These are phyloP conservation scores for Candida ascalaphidarum DNA, from an alignment of 805 yeast genomes.

Conservation along the genomic window DNA sequence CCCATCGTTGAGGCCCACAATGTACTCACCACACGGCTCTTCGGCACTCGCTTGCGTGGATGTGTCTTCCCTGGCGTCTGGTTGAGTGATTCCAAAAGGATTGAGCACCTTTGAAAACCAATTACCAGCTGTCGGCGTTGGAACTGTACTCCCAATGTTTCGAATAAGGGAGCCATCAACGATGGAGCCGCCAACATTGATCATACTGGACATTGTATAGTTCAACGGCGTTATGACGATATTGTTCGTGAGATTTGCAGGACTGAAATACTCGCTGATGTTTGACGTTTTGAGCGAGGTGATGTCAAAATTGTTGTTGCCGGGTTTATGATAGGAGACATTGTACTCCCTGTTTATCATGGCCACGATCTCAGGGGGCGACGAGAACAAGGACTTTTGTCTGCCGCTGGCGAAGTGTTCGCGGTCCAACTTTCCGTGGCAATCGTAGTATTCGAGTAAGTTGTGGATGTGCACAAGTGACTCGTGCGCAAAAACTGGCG, in stretches of 20 bases:
- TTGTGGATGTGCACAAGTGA: slow-evolving; percentile 17
- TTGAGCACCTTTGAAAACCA: no score
- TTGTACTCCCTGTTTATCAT: no score
- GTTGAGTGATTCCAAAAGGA: slow-evolving; percentile 1
- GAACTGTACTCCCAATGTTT: no score
- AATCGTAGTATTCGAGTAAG: slow-evolving; percentile 23
- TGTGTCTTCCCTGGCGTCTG: slow-evolving; percentile 6
- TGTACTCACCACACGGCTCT: slow-evolving; percentile 16
- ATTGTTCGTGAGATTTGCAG: slow-evolving; percentile 24
- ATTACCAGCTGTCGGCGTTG: no score
- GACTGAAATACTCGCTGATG: no score
- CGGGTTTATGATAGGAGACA: no score
- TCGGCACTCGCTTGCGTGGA: no score
- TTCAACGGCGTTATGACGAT: slow-evolving; percentile 30
- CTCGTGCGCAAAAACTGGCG: slow-evolving; percentile 2
- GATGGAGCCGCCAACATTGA: slow-evolving; percentile 8
- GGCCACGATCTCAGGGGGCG: no score
- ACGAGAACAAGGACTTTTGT: no score
- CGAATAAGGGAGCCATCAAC: slow-evolving; percentile 1
- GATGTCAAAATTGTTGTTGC: no score
- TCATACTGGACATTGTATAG: slow-evolving; percentile 26
- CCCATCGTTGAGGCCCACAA: slow-evolving; percentile 14
- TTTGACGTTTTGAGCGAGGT: no score
- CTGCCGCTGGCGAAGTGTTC: no score
- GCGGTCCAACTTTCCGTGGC: slow-evolving; percentile 17